Base-by-base conservation (phyloP, 2,329 filamentous ascomycete genomes). In the Aspergillus fumigatiaffinis region DNA sequence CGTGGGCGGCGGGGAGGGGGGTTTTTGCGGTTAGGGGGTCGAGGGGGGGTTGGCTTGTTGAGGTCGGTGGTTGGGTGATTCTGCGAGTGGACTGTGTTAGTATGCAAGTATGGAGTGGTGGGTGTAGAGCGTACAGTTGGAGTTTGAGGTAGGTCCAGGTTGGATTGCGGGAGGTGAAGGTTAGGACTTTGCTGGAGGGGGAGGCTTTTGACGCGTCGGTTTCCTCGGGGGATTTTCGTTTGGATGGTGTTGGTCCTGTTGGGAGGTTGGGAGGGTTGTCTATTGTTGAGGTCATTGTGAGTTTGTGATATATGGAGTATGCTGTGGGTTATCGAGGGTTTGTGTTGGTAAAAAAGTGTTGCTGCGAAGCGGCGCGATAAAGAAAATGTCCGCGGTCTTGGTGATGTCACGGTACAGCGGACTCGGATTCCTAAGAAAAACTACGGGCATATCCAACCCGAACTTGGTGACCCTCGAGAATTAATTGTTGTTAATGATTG, bases 11-110 rank as follows among this genome's bases (percentile, higher is more conserved):
- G n/a, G n/a, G n/a, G n/a, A n/a, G 73, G 61, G 79, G 71, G 28
- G 75, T 76, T 56, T 74, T 74, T 25, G 76, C 72, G n/a, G 77
- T 79, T 59, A 80, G 71, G n/a, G 74, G 65, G 62, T 81, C 79
- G 29, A 79, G 65, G 46, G 68, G 61, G 20, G 56, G 52, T 44
- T 53, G 50, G 55, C 60, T 51, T 50, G 52, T 38, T 51, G 60
- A 50, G 49, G 67, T 51, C 28, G 58, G 58, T 17, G 68, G 70
- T 47, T 73, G 70, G 23, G 67, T 59, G 32, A 72, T 61, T 54
- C 68, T 73, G 42, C 20, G 4, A n/a, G 51, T 32, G 12, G 14
- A 4, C 6, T 26, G 38, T 28, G 41, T 61, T 51, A 59, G 51
- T 48, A 51, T 2, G 4, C 14, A 35, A 23, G 23, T 23, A 23